These are phyloP conservation scores for Alternaria tenuissima DNA, from an alignment of 2,329 filamentous ascomycete species.

Conservation along the genomic window DNA sequence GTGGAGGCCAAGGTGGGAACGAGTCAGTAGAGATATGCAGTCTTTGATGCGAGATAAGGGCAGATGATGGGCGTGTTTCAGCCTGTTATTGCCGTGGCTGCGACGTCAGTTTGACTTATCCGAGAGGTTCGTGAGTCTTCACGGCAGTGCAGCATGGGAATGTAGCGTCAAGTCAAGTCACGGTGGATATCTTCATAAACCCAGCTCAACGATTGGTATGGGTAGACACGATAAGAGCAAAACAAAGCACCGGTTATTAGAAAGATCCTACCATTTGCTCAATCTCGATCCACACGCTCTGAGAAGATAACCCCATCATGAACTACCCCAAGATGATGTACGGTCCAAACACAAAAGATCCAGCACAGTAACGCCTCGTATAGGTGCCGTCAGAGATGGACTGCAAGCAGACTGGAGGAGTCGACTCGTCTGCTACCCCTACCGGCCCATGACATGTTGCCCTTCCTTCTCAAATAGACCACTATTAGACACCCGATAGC, in stretches of 20 bases:
- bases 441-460: slow-evolving; percentile 41
- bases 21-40: not conserved
- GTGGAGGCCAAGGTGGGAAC: not conserved
- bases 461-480: slow-evolving; percentile 31
- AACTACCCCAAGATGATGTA: slow-evolving; percentile 53
- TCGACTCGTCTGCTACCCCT: slow-evolving; percentile 32
- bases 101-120: not conserved
- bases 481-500: slow-evolving; percentile 37
- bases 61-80: not conserved
- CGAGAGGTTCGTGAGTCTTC: not conserved
- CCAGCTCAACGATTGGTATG: slow-evolving; percentile 22
- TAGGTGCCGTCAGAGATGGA: slow-evolving; percentile 45
- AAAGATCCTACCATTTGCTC: slow-evolving; percentile 48
- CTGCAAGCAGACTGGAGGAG: slow-evolving; percentile 37
- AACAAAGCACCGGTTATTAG: slow-evolving; percentile 41
- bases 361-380: slow-evolving; percentile 51
- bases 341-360: slow-evolving; percentile 47
- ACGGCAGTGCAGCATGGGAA: not conserved
- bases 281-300: slow-evolving; percentile 40
- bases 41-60: not conserved
- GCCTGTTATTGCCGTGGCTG: not conserved
- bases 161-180: not conserved
- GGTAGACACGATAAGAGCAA: slow-evolving; percentile 22
- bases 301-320: slow-evolving; percentile 47
- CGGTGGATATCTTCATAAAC: not conserved